Evolutionary conservation across 192 early-diverging fungal species (phyloP).

Genomic region (Entomortierella parvispora): DNA sequence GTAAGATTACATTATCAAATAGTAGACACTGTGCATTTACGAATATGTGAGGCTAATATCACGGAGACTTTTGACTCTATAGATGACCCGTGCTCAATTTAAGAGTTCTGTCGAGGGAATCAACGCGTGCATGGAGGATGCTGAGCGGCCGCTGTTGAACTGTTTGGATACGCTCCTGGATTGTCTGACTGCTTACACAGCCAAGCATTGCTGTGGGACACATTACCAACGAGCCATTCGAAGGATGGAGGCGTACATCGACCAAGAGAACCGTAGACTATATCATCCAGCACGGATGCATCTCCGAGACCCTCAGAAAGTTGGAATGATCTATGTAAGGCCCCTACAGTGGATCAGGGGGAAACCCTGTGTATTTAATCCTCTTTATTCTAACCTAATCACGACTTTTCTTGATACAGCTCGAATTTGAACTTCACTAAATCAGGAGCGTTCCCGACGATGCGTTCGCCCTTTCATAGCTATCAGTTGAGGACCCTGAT

Average conservation of each 20-base stretch:
- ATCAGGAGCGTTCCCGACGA: too few relatives aligned
- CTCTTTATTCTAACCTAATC: neutral
- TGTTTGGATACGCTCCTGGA: conserved; percentile 46
- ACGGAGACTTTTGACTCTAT: neutral
- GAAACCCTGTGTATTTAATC: too few relatives aligned
- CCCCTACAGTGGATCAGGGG: neutral
- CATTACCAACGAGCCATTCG: conserved; percentile 45
- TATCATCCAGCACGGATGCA: conserved; percentile 51
- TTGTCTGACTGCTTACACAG: conserved; percentile 46
- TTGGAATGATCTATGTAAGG: conserved; percentile 52
- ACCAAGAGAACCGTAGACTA: conserved; percentile 23
- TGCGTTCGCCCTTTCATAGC: too few relatives aligned
- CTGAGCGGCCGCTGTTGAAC: conserved; percentile 34
- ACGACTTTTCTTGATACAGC: conserved; percentile 10
- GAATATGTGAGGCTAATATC: neutral
- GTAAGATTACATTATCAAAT: neutral
- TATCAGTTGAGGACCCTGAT: too few relatives aligned
- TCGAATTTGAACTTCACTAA: conserved; percentile 31
- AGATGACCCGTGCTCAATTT: conserved; percentile 37
- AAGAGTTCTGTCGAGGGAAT: conserved; percentile 33
- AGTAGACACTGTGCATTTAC: neutral
- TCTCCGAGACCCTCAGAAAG: conserved; percentile 39
- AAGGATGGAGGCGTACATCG: conserved; percentile 33
- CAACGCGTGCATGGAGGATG: conserved; percentile 35
- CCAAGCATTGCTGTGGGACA: conserved; percentile 47